These are phyloP conservation scores for Physaria fendleri DNA, from an alignment of 345 rosid species.

Conservation along the genomic window DNA sequence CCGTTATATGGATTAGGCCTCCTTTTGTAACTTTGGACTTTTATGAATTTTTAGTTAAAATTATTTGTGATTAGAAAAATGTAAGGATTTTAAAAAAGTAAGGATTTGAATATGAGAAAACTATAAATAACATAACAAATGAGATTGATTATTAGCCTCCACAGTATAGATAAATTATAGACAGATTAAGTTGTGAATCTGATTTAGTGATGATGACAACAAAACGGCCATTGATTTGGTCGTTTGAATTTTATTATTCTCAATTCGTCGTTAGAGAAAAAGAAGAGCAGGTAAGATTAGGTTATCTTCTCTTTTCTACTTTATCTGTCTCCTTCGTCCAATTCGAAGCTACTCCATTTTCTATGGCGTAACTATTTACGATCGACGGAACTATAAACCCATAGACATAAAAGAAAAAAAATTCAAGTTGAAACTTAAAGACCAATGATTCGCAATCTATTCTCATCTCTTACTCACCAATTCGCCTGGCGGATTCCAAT, in stretches of 20 bases:
- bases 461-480: conserved; percentile 33
- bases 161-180: too few relatives aligned
- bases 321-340: conserved; percentile 9
- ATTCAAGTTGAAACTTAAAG: neutral
- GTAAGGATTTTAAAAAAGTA: too few relatives aligned
- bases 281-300: conserved; percentile 33
- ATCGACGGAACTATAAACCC: neutral
- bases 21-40: too few relatives aligned
- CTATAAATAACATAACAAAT: too few relatives aligned
- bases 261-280: neutral
- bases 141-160: too few relatives aligned
- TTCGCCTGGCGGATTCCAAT: conserved; percentile 49
- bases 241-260: neutral
- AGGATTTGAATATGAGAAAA: too few relatives aligned
- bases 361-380: conserved; percentile 8
- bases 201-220: neutral
- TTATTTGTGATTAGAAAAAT: too few relatives aligned
- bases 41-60: too few relatives aligned
- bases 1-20: too few relatives aligned
- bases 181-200: too few relatives aligned
- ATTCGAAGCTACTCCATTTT: conserved; percentile 27
- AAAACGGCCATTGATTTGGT: conserved; percentile 1
- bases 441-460: conserved; percentile 18
- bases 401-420: neutral
- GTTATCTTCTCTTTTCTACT: conserved; percentile 23